Base-by-base conservation (phyloP, 108 stramenopile genomes). In the Skeletonema marinoi region DNA sequence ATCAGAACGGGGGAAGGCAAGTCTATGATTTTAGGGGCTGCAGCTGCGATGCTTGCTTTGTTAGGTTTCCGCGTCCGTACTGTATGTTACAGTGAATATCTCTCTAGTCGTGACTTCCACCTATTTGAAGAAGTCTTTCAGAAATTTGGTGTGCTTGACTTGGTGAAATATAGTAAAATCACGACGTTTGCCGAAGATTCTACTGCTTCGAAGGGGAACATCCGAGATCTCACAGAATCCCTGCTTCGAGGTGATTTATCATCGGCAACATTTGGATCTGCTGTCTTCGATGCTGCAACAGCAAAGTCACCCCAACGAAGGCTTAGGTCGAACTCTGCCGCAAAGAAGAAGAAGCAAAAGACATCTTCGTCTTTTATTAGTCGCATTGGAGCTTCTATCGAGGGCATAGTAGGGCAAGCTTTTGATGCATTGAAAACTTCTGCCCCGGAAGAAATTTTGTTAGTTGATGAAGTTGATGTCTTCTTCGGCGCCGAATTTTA, bases 401-500 rank as follows among this genome's bases (percentile, higher is more conserved):
- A 56, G 29, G 25, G 54, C 54, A n/a, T 56, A 25, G 21, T 8
- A 56, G 54, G 25, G 54, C 19, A n/a, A 11, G 2, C n/a, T 25
- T 3, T 63, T 6, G 17, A 21, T 50, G 51, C 65, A 0, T 32
- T 6, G 48, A 35, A 36, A 46, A 4, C 51, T 32, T 11, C 30
- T 39, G 63, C 46, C 66, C 50, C 4, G 7, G 68, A 70, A 30
- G 80, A 85, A 73, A 81, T 85, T 36, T n/a, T 85, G 54, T 66
- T 85, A 10, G 81, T 86, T 35, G 88, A 89, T 72, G 88, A 89
- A 78, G 88, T 89, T 41, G 88, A 89, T 74, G 88, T 89, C 16
- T 87, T 89, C 58, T 89, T 89, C 68, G 85, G 88, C 8, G 46
- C 86, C 3, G 88, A 89, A 41, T 89, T 89, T 64, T 89, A 89